Conservation (phyloP, 2,329 filamentous ascomycete genomes). For the Sclerotinia spermophila region DNA sequence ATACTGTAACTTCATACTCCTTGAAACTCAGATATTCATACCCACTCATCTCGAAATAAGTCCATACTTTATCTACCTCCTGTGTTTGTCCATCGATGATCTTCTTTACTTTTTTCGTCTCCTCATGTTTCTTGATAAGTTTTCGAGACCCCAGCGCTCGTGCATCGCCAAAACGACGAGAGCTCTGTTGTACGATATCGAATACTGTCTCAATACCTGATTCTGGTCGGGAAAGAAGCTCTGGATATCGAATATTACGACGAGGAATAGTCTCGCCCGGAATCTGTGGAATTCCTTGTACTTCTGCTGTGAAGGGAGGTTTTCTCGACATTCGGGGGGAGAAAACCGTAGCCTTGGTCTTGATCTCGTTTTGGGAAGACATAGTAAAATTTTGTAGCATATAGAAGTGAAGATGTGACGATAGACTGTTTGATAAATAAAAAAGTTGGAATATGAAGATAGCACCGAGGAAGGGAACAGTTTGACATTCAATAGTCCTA, state of each 20-base stretch:
- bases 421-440: neutral
- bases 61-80: conserved; percentile 84
- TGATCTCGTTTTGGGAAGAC: neutral
- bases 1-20: conserved; percentile 69
- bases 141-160: conserved; percentile 67
- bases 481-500: neutral
- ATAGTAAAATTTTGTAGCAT: neutral
- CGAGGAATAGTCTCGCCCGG: conserved; percentile 65
- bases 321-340: conserved; percentile 35
- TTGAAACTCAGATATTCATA: conserved; percentile 76
- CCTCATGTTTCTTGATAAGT: conserved; percentile 71
- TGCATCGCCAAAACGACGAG: conserved; percentile 61
- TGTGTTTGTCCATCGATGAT: conserved; percentile 74
- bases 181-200: conserved; percentile 68
- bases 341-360: conserved; percentile 10
- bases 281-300: conserved; percentile 50
- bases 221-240: conserved; percentile 33
- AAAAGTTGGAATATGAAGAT: neutral
- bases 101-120: conserved; percentile 89
- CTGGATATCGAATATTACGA: conserved; percentile 52
- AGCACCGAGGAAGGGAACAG: neutral
- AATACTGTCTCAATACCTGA: conserved; percentile 61
- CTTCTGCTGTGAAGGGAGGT: conserved; percentile 59
- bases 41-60: conserved; percentile 76
- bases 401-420: neutral